Evolutionary conservation across 2,329 filamentous ascomycete species (phyloP).

Genomic region (Allantophomopsis lycopodina): DNA sequence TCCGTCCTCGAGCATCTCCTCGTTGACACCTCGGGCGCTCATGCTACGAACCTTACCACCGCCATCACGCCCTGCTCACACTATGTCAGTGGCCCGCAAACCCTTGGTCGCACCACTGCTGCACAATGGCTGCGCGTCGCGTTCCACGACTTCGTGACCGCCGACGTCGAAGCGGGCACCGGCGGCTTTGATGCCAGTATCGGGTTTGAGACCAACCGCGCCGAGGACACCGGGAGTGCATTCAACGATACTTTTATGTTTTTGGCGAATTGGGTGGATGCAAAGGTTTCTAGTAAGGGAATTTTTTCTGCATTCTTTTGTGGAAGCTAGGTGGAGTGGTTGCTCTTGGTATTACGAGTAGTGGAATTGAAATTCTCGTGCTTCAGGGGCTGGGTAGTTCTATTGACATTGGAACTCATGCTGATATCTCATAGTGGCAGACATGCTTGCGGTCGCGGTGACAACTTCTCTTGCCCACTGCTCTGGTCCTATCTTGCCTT

Average conservation of each 20-base stretch:
- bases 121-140: slow-evolving; percentile 45
- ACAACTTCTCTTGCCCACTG: slow-evolving; percentile 44
- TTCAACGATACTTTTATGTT: background rate
- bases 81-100: background rate
- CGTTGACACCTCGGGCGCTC: background rate
- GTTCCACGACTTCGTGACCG: slow-evolving; percentile 45
- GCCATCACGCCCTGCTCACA: background rate
- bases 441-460: slow-evolving; percentile 41
- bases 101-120: slow-evolving; percentile 36
- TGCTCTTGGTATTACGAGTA: too few species aligned
- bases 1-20: slow-evolving; percentile 1
- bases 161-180: slow-evolving; percentile 26
- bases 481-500: slow-evolving; percentile 38
- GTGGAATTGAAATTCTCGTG: too few species aligned
- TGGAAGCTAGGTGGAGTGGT: too few species aligned
- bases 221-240: background rate
- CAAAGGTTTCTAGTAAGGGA: background rate
- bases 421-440: background rate
- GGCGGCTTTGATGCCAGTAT: slow-evolving; percentile 45
- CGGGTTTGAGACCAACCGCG: slow-evolving; percentile 38
- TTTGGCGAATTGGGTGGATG: background rate
- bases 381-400: too few species aligned
- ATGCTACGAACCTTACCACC: background rate
- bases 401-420: too few species aligned
- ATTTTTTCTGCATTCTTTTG: too few species aligned